A percentile compares a stretch with the other conserved stretches of the same genome.
Evolutionary conservation across 2,329 filamentous ascomycete species (phyloP).

Genomic region (Epichloe hybrida): DNA sequence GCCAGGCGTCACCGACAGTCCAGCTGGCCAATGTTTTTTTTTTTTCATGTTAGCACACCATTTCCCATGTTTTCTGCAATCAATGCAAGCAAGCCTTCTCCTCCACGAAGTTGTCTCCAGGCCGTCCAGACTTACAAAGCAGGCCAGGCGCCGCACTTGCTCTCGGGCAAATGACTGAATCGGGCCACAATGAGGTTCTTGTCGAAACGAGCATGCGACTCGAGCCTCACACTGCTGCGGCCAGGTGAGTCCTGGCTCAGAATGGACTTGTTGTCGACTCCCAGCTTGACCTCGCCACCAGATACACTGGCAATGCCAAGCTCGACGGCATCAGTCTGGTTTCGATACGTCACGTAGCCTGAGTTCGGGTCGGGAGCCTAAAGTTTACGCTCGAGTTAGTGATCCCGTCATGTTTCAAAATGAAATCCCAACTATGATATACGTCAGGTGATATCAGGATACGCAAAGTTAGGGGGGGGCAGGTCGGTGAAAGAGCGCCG

Average conservation of each 20-base stretch:
- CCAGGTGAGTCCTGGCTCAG: constrained; percentile 17
- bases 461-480: too few relatives aligned
- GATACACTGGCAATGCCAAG: too few relatives aligned
- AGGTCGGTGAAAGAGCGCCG: too few relatives aligned
- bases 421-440: not conserved
- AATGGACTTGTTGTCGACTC: constrained; percentile 20
- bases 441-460: not conserved
- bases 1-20: constrained; percentile 42
- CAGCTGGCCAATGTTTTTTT: constrained; percentile 19
- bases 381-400: not conserved
- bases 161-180: constrained; percentile 53
- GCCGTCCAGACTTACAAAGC: constrained; percentile 36
- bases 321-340: constrained; percentile 17
- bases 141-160: constrained; percentile 58
- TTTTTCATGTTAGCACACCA: not conserved
- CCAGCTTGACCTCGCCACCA: constrained; percentile 19
- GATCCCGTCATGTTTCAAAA: not conserved
- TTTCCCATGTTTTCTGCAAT: too few relatives aligned
- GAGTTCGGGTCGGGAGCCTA: constrained; percentile 32
- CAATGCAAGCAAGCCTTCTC: too few relatives aligned
- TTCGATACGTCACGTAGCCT: constrained; percentile 48
- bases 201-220: constrained; percentile 48
- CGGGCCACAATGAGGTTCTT: constrained; percentile 57
- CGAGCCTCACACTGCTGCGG: constrained; percentile 48
- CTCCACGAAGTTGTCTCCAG: too few relatives aligned